Evolutionary conservation across 345 rosid species (phyloP), one percentile per base, ranked within the genome.

Genomic region (Melastoma malabathricum): DNA sequence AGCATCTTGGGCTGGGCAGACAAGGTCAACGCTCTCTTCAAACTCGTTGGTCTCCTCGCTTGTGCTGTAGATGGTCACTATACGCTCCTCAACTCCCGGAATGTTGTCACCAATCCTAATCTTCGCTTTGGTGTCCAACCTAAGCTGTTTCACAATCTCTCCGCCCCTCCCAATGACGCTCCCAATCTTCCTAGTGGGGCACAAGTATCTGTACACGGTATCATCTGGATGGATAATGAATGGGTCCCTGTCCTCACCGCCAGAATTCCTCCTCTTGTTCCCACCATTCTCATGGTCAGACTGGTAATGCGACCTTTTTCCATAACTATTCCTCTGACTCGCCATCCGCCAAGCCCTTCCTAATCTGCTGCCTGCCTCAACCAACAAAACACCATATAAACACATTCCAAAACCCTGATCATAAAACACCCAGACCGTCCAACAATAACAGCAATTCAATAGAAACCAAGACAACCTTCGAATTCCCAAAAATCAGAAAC

Each of bases 131-230:
- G 95, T 92, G 18, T 88, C 99, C 12, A 50, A 57, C 46, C 97
- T 79, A 48, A 92, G 64, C 55, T 88, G 97, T 84, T 88, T 84
- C 15, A 92, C 88, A 57, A 88, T 92, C 23, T 88, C 99, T 29
- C 97, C 97, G 59, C 99, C 99, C 45, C 76, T 71, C 41, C 99
- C 99, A 49, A 92, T 92, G 27, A 92, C 80, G 62, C 95, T 88
- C 62, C 99, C 99, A 59, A 92, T 84, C 74, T 81, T 92, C 69
- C 71, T 74, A 27, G 65, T 68, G 0, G 97, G 97, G 62, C 97
- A 92, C 43, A 92, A 60, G 72, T 88, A 92, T 6, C 97, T 70
- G 49, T 66, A 92, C 4, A 92, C 97, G 1, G 95, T 81, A 61
- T 92, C 99, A 25, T 81, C 83, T 0, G 78, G 63, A 65, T 71